Percentiles rank a stretch among this genome's conserved stretches.
Evolutionary conservation across 2,329 filamentous ascomycete species (phyloP).

Genomic region (Epichloe glyceriae): DNA sequence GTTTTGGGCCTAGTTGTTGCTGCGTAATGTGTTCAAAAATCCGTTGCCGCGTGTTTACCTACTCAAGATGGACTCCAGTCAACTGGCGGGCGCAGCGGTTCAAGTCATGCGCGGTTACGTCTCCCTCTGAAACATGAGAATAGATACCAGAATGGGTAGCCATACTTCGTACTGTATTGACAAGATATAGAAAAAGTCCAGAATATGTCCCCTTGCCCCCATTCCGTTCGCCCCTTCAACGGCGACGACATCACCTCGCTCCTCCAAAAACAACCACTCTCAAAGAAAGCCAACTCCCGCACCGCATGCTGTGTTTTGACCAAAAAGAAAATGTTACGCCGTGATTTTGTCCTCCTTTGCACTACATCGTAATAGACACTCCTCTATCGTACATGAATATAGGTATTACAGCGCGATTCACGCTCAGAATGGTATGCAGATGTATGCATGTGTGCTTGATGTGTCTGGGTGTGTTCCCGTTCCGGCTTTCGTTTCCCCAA

Average conservation of each 20-base stretch:
- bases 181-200: not conserved
- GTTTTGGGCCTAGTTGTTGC: no score
- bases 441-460: not conserved
- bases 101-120: conserved; percentile 23
- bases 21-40: no score
- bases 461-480: not conserved
- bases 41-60: no score
- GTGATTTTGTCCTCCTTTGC: conserved; percentile 7
- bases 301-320: conserved; percentile 5
- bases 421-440: not conserved
- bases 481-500: conserved; percentile 13
- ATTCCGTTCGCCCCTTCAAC: not conserved
- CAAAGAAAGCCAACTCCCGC: conserved; percentile 6
- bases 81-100: conserved; percentile 21
- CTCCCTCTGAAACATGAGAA: conserved; percentile 10
- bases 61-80: conserved; percentile 21
- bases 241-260: not conserved
- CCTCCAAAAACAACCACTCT: not conserved
- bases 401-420: conserved; percentile 20
- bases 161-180: not conserved
- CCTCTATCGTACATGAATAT: conserved; percentile 24
- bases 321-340: conserved; percentile 8
- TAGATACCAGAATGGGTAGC: not conserved
- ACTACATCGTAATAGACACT: conserved; percentile 14
- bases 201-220: conserved; percentile 1